Conservation (phyloP, 78 protist genomes). For the Reticulomyxa filosa region DNA sequence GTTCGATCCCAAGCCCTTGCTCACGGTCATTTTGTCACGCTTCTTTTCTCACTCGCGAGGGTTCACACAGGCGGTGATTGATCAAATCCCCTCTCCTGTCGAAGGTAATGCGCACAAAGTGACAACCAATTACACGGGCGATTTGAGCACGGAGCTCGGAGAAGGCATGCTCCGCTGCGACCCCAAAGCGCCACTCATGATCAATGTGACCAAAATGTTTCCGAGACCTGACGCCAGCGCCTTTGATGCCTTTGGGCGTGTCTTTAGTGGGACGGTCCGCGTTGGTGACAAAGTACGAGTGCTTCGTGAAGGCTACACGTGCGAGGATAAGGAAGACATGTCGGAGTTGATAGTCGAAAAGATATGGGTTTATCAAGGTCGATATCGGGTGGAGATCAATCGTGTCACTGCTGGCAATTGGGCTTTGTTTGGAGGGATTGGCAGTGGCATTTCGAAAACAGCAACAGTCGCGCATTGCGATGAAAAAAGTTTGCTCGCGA, state of each 20-base stretch:
- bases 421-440: conserved; percentile 80
- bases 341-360: conserved; percentile 1
- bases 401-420: conserved; percentile 63
- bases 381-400: conserved; percentile 46
- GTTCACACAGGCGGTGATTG: conserved; percentile 48
- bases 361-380: conserved; percentile 28
- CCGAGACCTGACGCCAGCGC: not conserved
- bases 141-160: conserved; percentile 2
- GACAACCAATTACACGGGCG: conserved; percentile 10
- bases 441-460: conserved; percentile 26
- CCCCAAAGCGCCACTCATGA: conserved; percentile 57
- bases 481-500: not conserved
- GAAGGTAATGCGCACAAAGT: conserved; percentile 28
- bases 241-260: conserved; percentile 64
- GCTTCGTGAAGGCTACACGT: conserved; percentile 73
- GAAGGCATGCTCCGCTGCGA: conserved; percentile 38
- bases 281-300: conserved; percentile 38
- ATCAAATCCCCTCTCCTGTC: conserved; percentile 59
- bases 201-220: conserved; percentile 47
- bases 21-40: conserved; percentile 10
- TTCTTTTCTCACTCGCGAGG: conserved; percentile 44
- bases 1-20: conserved; percentile 15
- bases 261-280: conserved; percentile 54
- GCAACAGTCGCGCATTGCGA: conserved; percentile 14
- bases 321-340: conserved; percentile 79